Conservation (phyloP, 495 filamentous ascomycete genomes). For the Xylaria acuta region DNA sequence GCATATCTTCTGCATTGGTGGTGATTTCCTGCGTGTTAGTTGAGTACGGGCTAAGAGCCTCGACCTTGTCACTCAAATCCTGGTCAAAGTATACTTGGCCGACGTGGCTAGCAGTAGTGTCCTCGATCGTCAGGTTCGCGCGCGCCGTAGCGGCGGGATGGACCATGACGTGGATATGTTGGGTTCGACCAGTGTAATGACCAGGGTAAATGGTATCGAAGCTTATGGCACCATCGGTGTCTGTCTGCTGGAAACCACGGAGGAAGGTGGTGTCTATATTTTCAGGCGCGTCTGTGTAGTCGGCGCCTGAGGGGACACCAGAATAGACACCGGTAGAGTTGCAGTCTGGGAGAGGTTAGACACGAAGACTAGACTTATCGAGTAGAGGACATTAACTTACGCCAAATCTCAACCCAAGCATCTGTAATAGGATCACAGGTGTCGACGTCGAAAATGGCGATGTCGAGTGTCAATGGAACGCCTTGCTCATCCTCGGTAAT, state of each 20-base stretch:
- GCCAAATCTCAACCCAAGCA: conserved; percentile 68
- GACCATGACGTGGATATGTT: conserved; percentile 54
- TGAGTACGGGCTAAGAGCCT: conserved; percentile 59
- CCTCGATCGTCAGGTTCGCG: conserved; percentile 56
- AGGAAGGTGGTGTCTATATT: conserved; percentile 59
- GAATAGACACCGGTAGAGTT: conserved; percentile 60
- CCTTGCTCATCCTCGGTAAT: conserved; percentile 63
- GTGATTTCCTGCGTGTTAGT: conserved; percentile 59
- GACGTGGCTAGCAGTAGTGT: conserved; percentile 59
- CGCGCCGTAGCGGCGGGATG: conserved; percentile 52
- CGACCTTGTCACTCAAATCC: conserved; percentile 50
- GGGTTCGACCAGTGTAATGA: conserved; percentile 58
- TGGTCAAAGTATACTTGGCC: conserved; percentile 71
- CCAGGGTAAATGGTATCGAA: conserved; percentile 64
- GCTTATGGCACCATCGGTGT: conserved; percentile 54
- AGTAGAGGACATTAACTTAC: background rate
- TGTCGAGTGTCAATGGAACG: conserved; percentile 63
- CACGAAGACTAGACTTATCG: background rate
- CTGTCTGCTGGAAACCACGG: conserved; percentile 57
- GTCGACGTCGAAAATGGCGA: conserved; percentile 64
- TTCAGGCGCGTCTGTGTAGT: conserved; percentile 41
- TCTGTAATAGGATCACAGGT: conserved; percentile 63
- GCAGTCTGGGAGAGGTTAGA: conserved; percentile 31
- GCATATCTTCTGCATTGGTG: conserved; percentile 59
- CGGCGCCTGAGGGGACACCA: conserved; percentile 60